A percentile compares a stretch with the other conserved stretches of the same genome.
Conservation (phyloP, 768 basidiomycete genomes). For the Chalciporus piperatus region DNA sequence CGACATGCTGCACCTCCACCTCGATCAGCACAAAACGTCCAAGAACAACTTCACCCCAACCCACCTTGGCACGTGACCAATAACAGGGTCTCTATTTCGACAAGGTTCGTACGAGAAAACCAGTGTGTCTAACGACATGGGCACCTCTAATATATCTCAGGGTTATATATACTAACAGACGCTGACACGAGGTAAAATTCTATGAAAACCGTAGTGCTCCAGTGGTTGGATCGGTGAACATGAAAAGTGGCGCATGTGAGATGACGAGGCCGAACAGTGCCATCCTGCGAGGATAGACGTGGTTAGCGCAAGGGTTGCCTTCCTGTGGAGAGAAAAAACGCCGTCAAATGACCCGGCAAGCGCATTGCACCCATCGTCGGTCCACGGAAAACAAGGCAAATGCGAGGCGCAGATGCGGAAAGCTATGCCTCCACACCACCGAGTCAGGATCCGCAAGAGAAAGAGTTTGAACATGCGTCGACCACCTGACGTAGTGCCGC, state of each 20-base stretch:
- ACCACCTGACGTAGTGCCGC: slow-evolving; percentile 6
- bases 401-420: slow-evolving; percentile 9
- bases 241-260: slow-evolving; percentile 32
- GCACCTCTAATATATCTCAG: background rate
- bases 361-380: slow-evolving; percentile 12
- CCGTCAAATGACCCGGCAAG: slow-evolving; percentile 4
- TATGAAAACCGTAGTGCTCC: slow-evolving; percentile 33
- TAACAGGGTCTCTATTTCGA: slow-evolving; percentile 1
- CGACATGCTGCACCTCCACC: slow-evolving; percentile 29
- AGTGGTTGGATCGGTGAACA: slow-evolving; percentile 31
- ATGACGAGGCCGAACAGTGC: slow-evolving; percentile 31
- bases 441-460: slow-evolving; percentile 15
- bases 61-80: slow-evolving; percentile 28
- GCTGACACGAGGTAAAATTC: slow-evolving; percentile 17
- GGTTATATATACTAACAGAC: slow-evolving; percentile 16
- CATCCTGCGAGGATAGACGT: slow-evolving; percentile 32
- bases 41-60: slow-evolving; percentile 4
- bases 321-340: slow-evolving; percentile 11
- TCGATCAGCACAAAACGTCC: background rate
- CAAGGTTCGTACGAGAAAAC: background rate
- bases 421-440: slow-evolving; percentile 21
- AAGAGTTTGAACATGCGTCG: slow-evolving; percentile 12
- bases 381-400: slow-evolving; percentile 17
- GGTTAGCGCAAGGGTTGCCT: slow-evolving; percentile 16
- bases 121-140: background rate